Evolutionary conservation across 768 basidiomycete genomes (phyloP).

Genomic region (Nidula microcarpa): DNA sequence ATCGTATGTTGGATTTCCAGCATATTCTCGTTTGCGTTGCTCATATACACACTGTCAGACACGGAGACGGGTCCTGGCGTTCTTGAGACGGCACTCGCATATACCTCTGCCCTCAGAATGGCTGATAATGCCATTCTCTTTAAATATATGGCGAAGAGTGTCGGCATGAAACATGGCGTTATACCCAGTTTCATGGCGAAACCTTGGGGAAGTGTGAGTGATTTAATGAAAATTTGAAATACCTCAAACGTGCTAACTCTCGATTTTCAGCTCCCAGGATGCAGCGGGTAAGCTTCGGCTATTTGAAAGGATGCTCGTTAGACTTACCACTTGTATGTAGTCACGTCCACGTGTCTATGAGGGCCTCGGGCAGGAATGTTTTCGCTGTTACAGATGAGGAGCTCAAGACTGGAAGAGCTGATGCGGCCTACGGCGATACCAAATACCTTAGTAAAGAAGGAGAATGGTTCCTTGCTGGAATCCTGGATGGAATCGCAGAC

Average conservation of each 20-base stretch:
- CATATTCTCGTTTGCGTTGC: neutral
- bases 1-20: conserved; percentile 49
- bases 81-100: conserved; percentile 83
- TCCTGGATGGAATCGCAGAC: conserved; percentile 87
- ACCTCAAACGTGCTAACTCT: neutral
- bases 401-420: conserved; percentile 55
- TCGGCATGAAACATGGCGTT: conserved; percentile 85
- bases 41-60: conserved; percentile 37
- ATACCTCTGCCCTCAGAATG: conserved; percentile 75
- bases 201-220: conserved; percentile 85
- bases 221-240: too few species aligned
- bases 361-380: conserved; percentile 68
- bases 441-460: conserved; percentile 78
- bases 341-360: conserved; percentile 90
- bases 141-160: conserved; percentile 89
- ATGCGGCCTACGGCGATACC: conserved; percentile 77
- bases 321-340: conserved; percentile 26
- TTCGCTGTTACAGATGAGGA: conserved; percentile 74
- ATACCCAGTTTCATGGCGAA: conserved; percentile 99
- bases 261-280: conserved; percentile 76
- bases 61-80: conserved; percentile 94
- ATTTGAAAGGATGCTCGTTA: neutral
- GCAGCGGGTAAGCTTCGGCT: conserved; percentile 65
- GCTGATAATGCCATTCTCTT: conserved; percentile 91
- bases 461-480: conserved; percentile 93